phyloP scores from a whole-genome alignment of 129 eudicot genomes.

The Flaveria brownii region DNA sequence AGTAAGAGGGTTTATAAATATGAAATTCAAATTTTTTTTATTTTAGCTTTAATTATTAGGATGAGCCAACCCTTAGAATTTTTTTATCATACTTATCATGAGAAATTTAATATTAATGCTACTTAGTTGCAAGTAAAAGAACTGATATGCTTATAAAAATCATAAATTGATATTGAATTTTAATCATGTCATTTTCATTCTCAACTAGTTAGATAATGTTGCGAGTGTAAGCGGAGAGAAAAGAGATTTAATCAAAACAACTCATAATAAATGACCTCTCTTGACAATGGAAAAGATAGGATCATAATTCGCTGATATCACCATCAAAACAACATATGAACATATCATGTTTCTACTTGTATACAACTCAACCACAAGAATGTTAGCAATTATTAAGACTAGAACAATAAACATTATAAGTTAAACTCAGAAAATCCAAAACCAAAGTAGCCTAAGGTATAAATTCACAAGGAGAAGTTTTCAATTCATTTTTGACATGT shows the following conservation, averaged over 20 bases:
- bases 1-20: too few relatives aligned
- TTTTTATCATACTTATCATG: too few relatives aligned
- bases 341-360: not conserved
- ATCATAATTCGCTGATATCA: not conserved
- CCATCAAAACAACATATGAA: not conserved
- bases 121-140: too few relatives aligned
- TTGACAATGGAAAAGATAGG: conserved; percentile 8
- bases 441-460: not conserved
- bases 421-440: not conserved
- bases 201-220: not conserved
- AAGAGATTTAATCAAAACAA: not conserved
- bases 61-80: too few relatives aligned
- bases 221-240: not conserved
- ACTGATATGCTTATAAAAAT: not conserved
- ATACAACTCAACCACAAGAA: not conserved
- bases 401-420: not conserved
- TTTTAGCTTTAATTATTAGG: too few relatives aligned
- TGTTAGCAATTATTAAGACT: not conserved
- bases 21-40: too few relatives aligned
- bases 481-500: too few relatives aligned
- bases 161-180: not conserved
- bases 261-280: not conserved
- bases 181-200: not conserved
- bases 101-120: too few relatives aligned
- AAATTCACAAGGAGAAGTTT: not conserved